Conservation (phyloP, 805 yeast genomes). For the Ogataea paraovalis region DNA sequence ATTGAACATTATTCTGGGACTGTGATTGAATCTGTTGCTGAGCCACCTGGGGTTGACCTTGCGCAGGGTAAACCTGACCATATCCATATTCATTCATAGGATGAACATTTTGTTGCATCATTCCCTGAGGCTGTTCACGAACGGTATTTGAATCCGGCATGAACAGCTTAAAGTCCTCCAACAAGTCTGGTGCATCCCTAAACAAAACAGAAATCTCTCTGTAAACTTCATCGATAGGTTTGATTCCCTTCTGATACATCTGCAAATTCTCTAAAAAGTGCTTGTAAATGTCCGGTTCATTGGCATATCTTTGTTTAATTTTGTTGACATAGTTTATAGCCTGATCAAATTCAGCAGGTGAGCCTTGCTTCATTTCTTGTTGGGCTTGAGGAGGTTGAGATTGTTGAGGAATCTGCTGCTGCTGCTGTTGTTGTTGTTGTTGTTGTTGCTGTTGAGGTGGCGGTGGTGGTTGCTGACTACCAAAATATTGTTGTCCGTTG, state of each 20-base stretch:
- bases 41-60: slow-evolving; percentile 15
- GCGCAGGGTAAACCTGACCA: slow-evolving; percentile 17
- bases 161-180: slow-evolving; percentile 93
- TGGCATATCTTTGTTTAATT: slow-evolving; percentile 88
- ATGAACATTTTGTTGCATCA: slow-evolving; percentile 13
- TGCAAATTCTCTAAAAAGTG: slow-evolving; percentile 91
- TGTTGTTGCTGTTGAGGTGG: slow-evolving; percentile 5
- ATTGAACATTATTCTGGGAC: slow-evolving; percentile 40
- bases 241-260: slow-evolving; percentile 93
- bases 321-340: slow-evolving; percentile 96
- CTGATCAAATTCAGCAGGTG: slow-evolving; percentile 93
- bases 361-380: slow-evolving; percentile 34
- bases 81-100: slow-evolving; percentile 20
- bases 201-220: slow-evolving; percentile 87
- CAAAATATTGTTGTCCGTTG: slow-evolving; percentile 14
- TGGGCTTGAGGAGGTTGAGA: slow-evolving; percentile 14
- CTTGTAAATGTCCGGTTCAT: slow-evolving; percentile 94
- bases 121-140: slow-evolving; percentile 27
- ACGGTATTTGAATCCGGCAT: slow-evolving; percentile 68
- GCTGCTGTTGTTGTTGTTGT: slow-evolving; percentile 2
- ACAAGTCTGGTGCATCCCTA: slow-evolving; percentile 88
- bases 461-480: slow-evolving; percentile 5
- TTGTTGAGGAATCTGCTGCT: slow-evolving; percentile 16
- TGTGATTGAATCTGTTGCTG: slow-evolving; percentile 5
- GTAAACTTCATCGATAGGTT: slow-evolving; percentile 93